Conservation (phyloP, 441 rosid genomes). For the Aquilaria agallochum region DNA sequence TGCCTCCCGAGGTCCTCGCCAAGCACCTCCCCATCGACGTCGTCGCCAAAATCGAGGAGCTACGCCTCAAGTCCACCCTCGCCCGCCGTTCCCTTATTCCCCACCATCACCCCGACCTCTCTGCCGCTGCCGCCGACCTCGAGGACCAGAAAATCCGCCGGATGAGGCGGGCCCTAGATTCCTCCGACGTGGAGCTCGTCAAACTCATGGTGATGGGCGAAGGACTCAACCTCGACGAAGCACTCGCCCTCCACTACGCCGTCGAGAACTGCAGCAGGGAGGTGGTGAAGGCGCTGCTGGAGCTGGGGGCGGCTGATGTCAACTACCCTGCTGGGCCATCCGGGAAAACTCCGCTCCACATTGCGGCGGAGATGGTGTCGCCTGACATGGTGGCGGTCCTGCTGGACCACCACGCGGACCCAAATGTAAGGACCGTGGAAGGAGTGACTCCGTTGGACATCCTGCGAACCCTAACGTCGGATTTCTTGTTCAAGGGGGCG, state of each 20-base stretch:
- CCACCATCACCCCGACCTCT: constrained; percentile 56
- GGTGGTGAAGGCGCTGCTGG: constrained; percentile 93
- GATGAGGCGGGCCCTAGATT: constrained; percentile 92
- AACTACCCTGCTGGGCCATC: constrained; percentile 90
- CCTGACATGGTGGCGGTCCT: constrained; percentile 98
- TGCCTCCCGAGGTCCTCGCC: constrained; percentile 85
- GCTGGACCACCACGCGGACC: constrained; percentile 96
- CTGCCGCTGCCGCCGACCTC: constrained; percentile 58
- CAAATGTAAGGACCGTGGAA: constrained; percentile 85
- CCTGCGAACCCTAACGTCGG: constrained; percentile 92
- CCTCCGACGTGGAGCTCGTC: constrained; percentile 91
- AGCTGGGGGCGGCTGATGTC: constrained; percentile 96
- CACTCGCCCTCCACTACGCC: constrained; percentile 90
- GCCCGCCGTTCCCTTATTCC: constrained; percentile 64
- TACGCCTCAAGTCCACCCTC: constrained; percentile 78
- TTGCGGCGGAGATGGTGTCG: constrained; percentile 97
- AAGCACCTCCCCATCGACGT: constrained; percentile 90
- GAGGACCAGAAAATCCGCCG: constrained; percentile 93
- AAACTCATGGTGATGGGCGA: constrained; percentile 99
- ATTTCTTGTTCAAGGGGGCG: constrained; percentile 98
- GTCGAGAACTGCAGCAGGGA: constrained; percentile 96
- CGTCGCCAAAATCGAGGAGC: constrained; percentile 86
- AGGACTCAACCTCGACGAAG: constrained; percentile 91
- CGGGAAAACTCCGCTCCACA: constrained; percentile 86
- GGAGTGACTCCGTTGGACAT: constrained; percentile 93